A percentile compares a stretch with the other conserved stretches of the same genome.
These are phyloP conservation scores for Tulasnella sp. DNA, from an alignment of 768 basidiomycete genomes.

Conservation along the genomic window DNA sequence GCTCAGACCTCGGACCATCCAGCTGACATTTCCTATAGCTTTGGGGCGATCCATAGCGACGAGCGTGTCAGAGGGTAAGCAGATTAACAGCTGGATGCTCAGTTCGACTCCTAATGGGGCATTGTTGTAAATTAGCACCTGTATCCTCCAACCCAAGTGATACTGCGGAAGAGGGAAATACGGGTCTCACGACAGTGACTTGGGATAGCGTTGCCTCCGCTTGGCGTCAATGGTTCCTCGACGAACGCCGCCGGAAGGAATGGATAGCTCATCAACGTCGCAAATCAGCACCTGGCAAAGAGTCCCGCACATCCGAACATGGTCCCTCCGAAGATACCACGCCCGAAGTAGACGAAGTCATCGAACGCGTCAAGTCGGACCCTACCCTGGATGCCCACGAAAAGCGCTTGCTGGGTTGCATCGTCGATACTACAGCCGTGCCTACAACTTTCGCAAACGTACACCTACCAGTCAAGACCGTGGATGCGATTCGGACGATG, in stretches of 20 bases:
- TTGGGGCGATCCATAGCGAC: neutral
- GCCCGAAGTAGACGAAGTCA: conserved; percentile 31
- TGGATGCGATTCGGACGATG: conserved; percentile 85
- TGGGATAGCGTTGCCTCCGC: neutral
- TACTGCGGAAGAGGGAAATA: neutral
- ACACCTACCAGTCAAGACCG: conserved; percentile 78
- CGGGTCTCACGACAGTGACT: neutral
- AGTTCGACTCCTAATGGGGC: neutral
- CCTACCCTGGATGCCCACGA: conserved; percentile 74
- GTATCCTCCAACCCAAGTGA: neutral
- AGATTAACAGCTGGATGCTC: neutral
- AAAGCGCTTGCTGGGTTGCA: conserved; percentile 69
- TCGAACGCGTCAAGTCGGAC: conserved; percentile 70
- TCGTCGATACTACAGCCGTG: conserved; percentile 74
- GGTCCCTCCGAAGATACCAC: neutral
- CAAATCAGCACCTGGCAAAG: neutral
- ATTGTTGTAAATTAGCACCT: neutral
- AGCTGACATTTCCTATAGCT: neutral
- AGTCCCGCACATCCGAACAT: neutral
- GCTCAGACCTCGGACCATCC: neutral
- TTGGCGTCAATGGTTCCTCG: conserved; percentile 2
- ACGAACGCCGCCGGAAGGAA: neutral
- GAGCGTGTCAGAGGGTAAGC: neutral
- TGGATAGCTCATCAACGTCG: neutral
- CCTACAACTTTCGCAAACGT: conserved; percentile 82